Base-by-base conservation (phyloP, 257 asterid species). In the Solanum chmielewskii region DNA sequence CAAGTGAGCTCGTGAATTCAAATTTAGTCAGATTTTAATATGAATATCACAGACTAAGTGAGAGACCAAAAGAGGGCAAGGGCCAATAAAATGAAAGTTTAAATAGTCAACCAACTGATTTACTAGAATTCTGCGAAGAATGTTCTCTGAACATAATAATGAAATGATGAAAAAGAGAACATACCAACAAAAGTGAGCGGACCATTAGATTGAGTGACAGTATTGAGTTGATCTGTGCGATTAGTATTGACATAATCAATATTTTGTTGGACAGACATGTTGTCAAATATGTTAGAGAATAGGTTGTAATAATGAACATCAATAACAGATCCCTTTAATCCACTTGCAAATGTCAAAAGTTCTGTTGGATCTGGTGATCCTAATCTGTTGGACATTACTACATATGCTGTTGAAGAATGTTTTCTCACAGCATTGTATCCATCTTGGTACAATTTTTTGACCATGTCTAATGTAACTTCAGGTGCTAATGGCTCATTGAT, bases 271-370 rank as follows among this genome's bases (percentile, higher is more conserved):
- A 89, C 90, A 1, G 89, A 91, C 81, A 92, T 85, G 83, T 23
- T 62, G 77, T 88, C 84, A 68, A 89, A 93, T 0, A 42, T 66
- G 12, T 9, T 21, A 1, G 89, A 35, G 86, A 87, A 95, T 74
- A 95, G 94, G 27, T 89, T 94, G 89, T 95, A 95, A 75, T 93
- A 89, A 81, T 95, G 97, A 20, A 95, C 95, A 83, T 94, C 98
- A 59, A 95, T 87, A 3, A 92, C 98, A 2, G 93, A 85, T 71
- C 85, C 92, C 4, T 59, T 88, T 3, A 93, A 35, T 64, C 92
- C 93, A 15, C 88, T 84, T 4, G 98, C 95, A 6, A 91, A 90
- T n/a, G 87, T 83, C 68, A 95, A 88, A 1, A 94, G 87, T 60
- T 95, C 98, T 11, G 87, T 89, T 3, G 90, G 85, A 20, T 93